These are phyloP conservation scores for Sarcomyxa edulis DNA, from an alignment of 768 basidiomycete genomes.

Conservation along the genomic window DNA sequence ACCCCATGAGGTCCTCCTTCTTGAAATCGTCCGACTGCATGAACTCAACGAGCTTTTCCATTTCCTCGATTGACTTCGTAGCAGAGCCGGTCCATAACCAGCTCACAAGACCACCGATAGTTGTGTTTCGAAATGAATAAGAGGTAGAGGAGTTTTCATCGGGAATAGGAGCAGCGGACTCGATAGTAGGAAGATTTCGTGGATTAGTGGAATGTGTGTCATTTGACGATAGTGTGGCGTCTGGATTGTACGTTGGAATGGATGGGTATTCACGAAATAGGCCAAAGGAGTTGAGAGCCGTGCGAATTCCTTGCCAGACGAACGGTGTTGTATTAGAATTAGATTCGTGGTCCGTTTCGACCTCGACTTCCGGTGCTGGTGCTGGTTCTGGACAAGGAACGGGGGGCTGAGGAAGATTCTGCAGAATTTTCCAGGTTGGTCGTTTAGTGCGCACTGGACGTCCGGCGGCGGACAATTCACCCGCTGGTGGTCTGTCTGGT, in stretches of 20 bases:
- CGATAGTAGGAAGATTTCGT: no score
- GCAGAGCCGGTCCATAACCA: slow-evolving; percentile 24
- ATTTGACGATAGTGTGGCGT: slow-evolving; percentile 10
- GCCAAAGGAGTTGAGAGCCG: no score
- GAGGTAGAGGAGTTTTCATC: slow-evolving; percentile 9
- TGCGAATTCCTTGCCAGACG: no score
- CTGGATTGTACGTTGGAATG: slow-evolving; percentile 20
- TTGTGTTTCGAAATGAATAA: slow-evolving; percentile 19
- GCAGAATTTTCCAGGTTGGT: no score
- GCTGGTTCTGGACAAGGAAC: no score
- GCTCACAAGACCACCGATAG: slow-evolving; percentile 18
- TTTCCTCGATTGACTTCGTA: slow-evolving; percentile 20
- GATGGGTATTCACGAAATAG: slow-evolving; percentile 15
- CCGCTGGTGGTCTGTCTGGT: no score
- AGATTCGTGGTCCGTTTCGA: no score
- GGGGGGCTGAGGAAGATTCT: no score
- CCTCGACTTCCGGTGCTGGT: no score
- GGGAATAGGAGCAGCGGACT: neutral
- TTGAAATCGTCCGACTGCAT: slow-evolving; percentile 18
- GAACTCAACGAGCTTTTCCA: slow-evolving; percentile 21
- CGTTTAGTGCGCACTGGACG: no score
- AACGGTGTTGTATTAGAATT: no score
- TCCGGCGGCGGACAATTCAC: no score
- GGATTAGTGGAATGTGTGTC: slow-evolving; percentile 9
- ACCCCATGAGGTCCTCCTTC: slow-evolving; percentile 9